phyloP scores from a whole-genome alignment of 495 filamentous ascomycete genomes.

The Podospora conica region DNA sequence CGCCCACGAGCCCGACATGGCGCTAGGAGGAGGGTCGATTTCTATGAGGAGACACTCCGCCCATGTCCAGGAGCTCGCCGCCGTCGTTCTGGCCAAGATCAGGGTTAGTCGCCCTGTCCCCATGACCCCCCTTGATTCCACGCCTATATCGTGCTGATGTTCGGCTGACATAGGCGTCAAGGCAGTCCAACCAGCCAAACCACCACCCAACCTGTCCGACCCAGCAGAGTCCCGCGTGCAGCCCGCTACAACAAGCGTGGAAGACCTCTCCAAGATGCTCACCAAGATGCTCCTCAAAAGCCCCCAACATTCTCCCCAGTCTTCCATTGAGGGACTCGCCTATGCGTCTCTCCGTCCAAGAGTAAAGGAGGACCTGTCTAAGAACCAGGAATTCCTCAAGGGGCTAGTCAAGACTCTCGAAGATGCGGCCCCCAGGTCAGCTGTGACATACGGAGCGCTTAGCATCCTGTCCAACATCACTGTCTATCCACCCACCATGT shows the following conservation, averaged over 20 bases:
- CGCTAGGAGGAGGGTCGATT: constrained; percentile 37
- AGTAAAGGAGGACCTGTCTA: constrained; percentile 72
- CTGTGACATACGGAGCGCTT: constrained; percentile 76
- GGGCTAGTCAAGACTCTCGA: constrained; percentile 58
- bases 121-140: constrained; percentile 11
- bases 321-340: constrained; percentile 86
- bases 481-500: constrained; percentile 65
- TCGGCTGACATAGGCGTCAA: constrained; percentile 47
- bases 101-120: constrained; percentile 38
- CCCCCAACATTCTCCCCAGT: constrained; percentile 49
- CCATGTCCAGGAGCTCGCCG: constrained; percentile 58
- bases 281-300: constrained; percentile 64
- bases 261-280: constrained; percentile 72
- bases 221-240: constrained; percentile 38
- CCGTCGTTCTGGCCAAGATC: constrained; percentile 79
- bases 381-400: constrained; percentile 58
- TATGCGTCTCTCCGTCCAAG: constrained; percentile 78
- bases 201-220: constrained; percentile 28
- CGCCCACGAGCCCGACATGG: constrained; percentile 30
- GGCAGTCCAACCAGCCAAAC: constrained; percentile 38
- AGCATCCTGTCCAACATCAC: constrained; percentile 81
- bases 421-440: constrained; percentile 54
- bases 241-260: constrained; percentile 50
- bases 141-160: constrained; percentile 20
- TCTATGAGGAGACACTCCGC: constrained; percentile 45